These are phyloP conservation scores for Cryphonectria naterciae DNA, from an alignment of 2,329 filamentous ascomycete genomes.

Conservation along the genomic window DNA sequence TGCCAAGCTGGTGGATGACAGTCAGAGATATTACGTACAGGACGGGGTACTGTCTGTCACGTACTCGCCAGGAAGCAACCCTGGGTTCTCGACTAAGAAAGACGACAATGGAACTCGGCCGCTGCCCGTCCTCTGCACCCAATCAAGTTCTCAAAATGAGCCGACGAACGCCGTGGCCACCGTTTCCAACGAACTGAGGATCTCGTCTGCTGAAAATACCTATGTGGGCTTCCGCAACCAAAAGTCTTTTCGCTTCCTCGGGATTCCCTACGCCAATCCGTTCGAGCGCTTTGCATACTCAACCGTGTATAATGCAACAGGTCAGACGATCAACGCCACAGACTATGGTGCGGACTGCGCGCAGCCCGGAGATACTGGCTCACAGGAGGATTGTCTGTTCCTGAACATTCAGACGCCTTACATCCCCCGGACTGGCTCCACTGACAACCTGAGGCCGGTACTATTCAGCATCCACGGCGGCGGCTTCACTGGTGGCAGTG, in stretches of 20 bases:
- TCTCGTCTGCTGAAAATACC: slow-evolving; percentile 42
- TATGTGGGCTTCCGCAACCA: slow-evolving; percentile 57
- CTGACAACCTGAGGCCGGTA: slow-evolving; percentile 48
- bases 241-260: slow-evolving; percentile 47
- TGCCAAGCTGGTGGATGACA: slow-evolving; percentile 13
- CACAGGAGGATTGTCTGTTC: slow-evolving; percentile 51
- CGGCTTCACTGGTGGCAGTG: slow-evolving; percentile 49
- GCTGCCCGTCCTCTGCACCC: slow-evolving; percentile 55
- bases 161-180: slow-evolving; percentile 39
- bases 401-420: slow-evolving; percentile 53
- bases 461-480: slow-evolving; percentile 58
- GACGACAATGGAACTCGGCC: slow-evolving; percentile 32
- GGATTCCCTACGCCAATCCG: slow-evolving; percentile 25
- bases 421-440: slow-evolving; percentile 36
- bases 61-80: slow-evolving; percentile 33
- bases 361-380: slow-evolving; percentile 38
- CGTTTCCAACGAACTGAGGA: slow-evolving; percentile 13
- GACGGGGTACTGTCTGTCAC: slow-evolving; percentile 45
- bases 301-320: slow-evolving; percentile 47
- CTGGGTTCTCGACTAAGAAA: slow-evolving; percentile 31
- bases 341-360: slow-evolving; percentile 50
- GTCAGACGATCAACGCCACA: slow-evolving; percentile 50
- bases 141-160: slow-evolving; percentile 42
- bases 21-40: slow-evolving; percentile 47
- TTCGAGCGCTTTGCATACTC: slow-evolving; percentile 42